Conservation (phyloP, 805 yeast genomes). For the Cyberlindnera lachancei region DNA sequence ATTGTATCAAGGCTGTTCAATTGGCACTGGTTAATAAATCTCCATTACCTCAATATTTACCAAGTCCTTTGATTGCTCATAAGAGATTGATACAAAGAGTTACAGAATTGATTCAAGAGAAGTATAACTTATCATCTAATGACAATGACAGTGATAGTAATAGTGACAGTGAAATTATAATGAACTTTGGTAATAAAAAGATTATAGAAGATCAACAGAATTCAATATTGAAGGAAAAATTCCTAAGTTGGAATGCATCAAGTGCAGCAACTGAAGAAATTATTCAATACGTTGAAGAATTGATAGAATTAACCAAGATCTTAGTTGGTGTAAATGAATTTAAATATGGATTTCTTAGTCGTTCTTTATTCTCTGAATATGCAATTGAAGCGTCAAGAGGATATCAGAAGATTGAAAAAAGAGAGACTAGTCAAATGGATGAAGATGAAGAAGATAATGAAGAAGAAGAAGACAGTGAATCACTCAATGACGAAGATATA, state of each 20-base stretch:
- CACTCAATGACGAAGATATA: constrained; percentile 4
- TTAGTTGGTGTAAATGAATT: constrained; percentile 43
- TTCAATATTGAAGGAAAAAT: constrained; percentile 27
- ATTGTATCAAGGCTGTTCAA: constrained; percentile 34
- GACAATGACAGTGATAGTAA: constrained; percentile 14
- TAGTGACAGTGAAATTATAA: constrained; percentile 19
- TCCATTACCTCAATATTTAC: constrained; percentile 44
- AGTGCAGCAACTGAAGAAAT: constrained; percentile 42
- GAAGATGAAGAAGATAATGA: constrained; percentile 1
- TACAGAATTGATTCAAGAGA: constrained; percentile 27
- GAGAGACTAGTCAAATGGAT: constrained; percentile 1
- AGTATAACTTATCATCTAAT: constrained; percentile 11
- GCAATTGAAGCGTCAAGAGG: constrained; percentile 34
- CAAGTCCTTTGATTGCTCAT: constrained; percentile 42
- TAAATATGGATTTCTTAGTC: constrained; percentile 42
- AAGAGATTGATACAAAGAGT: constrained; percentile 37
- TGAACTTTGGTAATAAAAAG: constrained; percentile 8
- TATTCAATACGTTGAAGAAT: constrained; percentile 41
- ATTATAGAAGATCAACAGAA: constrained; percentile 19
- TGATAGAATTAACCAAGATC: constrained; percentile 32
- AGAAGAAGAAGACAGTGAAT: constrained; percentile 3
- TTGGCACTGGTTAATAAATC: constrained; percentile 35
- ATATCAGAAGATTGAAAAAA: constrained; percentile 15
- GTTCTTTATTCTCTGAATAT: constrained; percentile 37
- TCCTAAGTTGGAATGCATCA: constrained; percentile 45